A percentile compares a stretch with the other conserved stretches of the same genome.
phyloP scores from a whole-genome alignment of 139 green algal species.

The Eudorina sp. region DNA sequence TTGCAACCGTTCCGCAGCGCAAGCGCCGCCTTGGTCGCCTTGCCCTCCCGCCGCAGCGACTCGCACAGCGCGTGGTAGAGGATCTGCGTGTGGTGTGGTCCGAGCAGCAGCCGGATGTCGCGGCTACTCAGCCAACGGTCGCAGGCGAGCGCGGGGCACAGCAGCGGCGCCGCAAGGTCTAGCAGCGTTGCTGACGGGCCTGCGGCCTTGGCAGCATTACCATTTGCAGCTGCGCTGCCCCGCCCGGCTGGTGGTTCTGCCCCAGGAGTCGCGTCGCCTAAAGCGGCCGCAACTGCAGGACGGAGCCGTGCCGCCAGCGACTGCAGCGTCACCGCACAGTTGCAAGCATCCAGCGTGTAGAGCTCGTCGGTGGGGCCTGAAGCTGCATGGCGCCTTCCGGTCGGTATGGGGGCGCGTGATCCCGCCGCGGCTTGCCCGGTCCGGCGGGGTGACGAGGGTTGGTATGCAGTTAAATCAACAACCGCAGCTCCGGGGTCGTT shows the following conservation, averaged over 20 bases:
- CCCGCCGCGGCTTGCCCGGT: too few relatives aligned
- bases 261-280: neutral
- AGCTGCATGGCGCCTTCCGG: too few relatives aligned
- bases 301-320: neutral
- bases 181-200: neutral
- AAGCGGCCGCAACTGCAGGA: neutral
- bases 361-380: neutral
- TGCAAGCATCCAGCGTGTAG: conserved; percentile 1
- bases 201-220: neutral
- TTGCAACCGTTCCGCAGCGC: neutral
- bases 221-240: neutral
- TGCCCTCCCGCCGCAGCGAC: conserved; percentile 11
- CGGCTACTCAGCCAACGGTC: conserved; percentile 25
- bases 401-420: too few relatives aligned
- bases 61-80: neutral
- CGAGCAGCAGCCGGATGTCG: conserved; percentile 35
- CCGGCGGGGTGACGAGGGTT: too few relatives aligned
- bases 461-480: neutral
- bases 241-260: neutral
- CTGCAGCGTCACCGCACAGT: neutral
- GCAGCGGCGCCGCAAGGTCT: conserved; percentile 21
- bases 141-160: neutral
- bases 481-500: neutral
- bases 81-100: neutral
- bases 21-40: neutral